Evolutionary conservation across 2,329 filamentous ascomycete species (phyloP).

Genomic region (Aaosphaeria pasadenensis): DNA sequence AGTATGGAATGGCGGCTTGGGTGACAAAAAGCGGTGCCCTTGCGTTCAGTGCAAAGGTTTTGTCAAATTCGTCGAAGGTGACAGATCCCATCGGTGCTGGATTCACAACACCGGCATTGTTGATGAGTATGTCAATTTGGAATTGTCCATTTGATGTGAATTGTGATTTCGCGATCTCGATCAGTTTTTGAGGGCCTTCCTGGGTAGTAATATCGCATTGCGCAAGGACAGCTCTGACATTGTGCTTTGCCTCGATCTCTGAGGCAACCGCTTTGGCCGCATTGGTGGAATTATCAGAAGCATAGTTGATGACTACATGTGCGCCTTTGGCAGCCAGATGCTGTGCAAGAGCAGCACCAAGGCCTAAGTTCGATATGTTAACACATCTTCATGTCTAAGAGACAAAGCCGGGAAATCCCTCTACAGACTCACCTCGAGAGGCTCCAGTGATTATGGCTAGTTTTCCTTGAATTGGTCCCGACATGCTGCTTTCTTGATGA

Average conservation of each 20-base stretch:
- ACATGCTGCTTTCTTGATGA: too few species aligned
- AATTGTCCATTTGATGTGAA: background rate
- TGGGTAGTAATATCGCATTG: background rate
- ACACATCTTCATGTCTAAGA: too few species aligned
- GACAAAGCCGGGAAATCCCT: too few species aligned
- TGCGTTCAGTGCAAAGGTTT: background rate
- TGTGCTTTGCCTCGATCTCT: background rate
- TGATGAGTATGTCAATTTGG: background rate
- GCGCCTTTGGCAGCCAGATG: background rate
- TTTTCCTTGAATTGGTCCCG: conserved; percentile 54
- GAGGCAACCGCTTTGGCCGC: background rate
- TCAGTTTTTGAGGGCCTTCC: background rate
- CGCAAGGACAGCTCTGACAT: background rate
- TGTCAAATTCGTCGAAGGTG: background rate
- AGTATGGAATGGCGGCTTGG: conserved; percentile 64
- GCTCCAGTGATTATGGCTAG: conserved; percentile 73
- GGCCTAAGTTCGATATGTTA: background rate
- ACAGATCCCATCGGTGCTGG: background rate
- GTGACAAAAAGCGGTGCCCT: conserved; percentile 61
- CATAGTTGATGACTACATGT: background rate
- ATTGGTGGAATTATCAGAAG: background rate
- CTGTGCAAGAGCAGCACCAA: background rate
- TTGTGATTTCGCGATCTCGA: background rate
- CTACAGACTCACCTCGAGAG: conserved; percentile 59
- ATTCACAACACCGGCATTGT: background rate